These are phyloP conservation scores for Coemansia sp. DNA, from an alignment of 192 early-diverging fungal genomes.

Conservation along the genomic window DNA sequence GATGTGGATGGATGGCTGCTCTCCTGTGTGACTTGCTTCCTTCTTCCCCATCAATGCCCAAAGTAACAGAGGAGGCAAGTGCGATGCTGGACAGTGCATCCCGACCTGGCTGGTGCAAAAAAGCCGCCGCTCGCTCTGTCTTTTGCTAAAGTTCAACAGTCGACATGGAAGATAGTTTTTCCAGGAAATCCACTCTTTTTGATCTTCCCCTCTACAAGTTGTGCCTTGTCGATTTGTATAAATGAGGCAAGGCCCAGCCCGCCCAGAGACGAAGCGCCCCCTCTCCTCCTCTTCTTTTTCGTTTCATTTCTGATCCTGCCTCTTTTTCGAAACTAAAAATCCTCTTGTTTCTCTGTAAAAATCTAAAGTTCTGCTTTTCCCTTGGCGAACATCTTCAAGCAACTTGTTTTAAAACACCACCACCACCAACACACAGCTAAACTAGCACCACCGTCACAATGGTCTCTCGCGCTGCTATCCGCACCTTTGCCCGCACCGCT, in stretches of 20 bases:
- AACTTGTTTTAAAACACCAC: slow-evolving; percentile 2
- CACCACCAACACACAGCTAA: slow-evolving; percentile 6
- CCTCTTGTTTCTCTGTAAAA: slow-evolving; percentile 5
- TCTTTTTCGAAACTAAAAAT: not conserved
- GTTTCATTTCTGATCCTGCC: not conserved
- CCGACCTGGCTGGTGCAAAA: not conserved
- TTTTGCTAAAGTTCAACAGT: slow-evolving; percentile 8
- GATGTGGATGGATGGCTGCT: no score
- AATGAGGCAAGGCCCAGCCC: no score
- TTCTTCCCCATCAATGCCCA: not conserved
- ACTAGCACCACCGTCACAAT: slow-evolving; percentile 19
- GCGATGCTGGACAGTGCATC: not conserved
- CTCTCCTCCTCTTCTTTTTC: not conserved
- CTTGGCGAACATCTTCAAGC: slow-evolving; percentile 3
- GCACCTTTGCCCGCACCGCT: slow-evolving; percentile 47
- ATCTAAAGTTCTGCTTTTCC: not conserved
- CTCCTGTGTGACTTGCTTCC: slow-evolving; percentile 3
- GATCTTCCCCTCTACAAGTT: no score
- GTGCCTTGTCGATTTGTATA: no score
- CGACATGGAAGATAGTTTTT: no score
- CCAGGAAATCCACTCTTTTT: no score
- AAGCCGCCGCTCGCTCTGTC: slow-evolving; percentile 12
- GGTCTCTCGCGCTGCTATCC: slow-evolving; percentile 50
- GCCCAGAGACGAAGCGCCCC: no score
- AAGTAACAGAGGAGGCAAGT: not conserved